Percentiles rank a stretch among this genome's conserved stretches.
phyloP scores from a whole-genome alignment of 495 filamentous ascomycete genomes.

The Aspergillus biplanus region DNA sequence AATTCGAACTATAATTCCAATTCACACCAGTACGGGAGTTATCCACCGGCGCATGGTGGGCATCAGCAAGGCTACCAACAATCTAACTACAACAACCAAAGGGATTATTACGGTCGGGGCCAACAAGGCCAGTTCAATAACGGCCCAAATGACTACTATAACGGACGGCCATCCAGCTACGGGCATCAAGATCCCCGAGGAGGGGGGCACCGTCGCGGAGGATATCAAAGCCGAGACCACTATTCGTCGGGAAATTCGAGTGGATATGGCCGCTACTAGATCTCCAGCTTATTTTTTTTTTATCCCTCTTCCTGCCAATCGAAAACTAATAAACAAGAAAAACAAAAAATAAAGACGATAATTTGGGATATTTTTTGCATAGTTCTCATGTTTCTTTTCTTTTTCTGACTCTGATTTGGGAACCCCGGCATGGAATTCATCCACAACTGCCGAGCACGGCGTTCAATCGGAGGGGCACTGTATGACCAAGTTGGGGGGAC shows the following conservation, averaged over 20 bases:
- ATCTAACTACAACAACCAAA: constrained; percentile 27
- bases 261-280: constrained; percentile 47
- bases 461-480: constrained; percentile 9
- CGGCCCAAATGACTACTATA: constrained; percentile 21
- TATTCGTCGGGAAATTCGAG: constrained; percentile 35
- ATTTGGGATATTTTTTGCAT: constrained; percentile 16
- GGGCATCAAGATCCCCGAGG: constrained; percentile 33
- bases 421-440: neutral
- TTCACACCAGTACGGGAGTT: constrained; percentile 15
- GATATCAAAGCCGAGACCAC: constrained; percentile 33
- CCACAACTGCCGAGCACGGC: constrained; percentile 1
- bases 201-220: constrained; percentile 29
- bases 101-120: constrained; percentile 35
- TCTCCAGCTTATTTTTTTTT: neutral
- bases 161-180: constrained; percentile 29
- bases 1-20: constrained; percentile 29
- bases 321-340: constrained; percentile 5
- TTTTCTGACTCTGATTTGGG: constrained; percentile 10
- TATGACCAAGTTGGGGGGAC: neutral
- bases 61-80: constrained; percentile 34
- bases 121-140: constrained; percentile 36
- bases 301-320: constrained; percentile 14
- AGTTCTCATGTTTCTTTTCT: neutral
- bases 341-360: constrained; percentile 13
- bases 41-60: neutral